phyloP scores from a whole-genome alignment of 139 green algal genomes.

The Ettlia oleoabundans region DNA sequence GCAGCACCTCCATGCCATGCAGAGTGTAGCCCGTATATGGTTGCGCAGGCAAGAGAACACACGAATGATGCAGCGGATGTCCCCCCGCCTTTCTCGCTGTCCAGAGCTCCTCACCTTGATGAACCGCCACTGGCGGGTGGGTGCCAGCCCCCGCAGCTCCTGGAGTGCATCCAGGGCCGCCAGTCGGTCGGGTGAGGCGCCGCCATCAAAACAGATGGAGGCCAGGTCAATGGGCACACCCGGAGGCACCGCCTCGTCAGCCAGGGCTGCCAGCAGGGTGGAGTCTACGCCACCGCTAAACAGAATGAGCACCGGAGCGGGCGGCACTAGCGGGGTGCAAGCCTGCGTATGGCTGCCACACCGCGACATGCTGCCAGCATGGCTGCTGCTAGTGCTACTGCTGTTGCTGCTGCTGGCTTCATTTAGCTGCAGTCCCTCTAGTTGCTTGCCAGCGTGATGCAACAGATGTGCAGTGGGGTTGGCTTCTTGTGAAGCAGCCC shows the following conservation, averaged over 20 bases:
- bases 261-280: slow-evolving; percentile 81
- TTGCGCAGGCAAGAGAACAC: no score
- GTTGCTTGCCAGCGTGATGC: slow-evolving; percentile 6
- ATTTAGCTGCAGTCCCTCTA: not conserved
- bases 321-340: not conserved
- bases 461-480: no score
- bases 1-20: no score
- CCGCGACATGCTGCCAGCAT: no score
- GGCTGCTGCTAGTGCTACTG: no score
- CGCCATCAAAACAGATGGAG: slow-evolving; percentile 90
- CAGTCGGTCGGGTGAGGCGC: slow-evolving; percentile 78
- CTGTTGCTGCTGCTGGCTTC: no score
- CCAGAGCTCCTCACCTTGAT: no score
- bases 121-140: slow-evolving; percentile 78
- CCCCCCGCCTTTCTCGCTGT: no score
- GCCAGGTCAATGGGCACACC: slow-evolving; percentile 80
- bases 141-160: slow-evolving; percentile 69
- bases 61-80: no score
- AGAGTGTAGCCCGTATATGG: no score
- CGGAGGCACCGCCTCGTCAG: slow-evolving; percentile 61
- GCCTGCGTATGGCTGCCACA: no score
- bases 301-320: slow-evolving; percentile 76
- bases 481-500: no score
- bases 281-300: slow-evolving; percentile 93
- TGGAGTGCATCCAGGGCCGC: slow-evolving; percentile 69